These are phyloP conservation scores for Lactarius quietus DNA, from an alignment of 768 basidiomycete genomes.

Conservation along the genomic window DNA sequence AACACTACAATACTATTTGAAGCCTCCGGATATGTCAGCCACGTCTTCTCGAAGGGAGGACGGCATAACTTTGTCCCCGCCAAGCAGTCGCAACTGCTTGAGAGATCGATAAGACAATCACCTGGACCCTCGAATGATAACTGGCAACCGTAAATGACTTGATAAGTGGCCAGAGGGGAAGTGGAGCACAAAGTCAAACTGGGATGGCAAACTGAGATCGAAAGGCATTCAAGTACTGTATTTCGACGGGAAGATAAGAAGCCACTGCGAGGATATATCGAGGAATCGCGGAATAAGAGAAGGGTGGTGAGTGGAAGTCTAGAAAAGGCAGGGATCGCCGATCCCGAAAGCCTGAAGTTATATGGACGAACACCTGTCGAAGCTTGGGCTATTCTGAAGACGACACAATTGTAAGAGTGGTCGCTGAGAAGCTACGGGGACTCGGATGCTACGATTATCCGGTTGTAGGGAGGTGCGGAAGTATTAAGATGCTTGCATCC, in stretches of 20 bases:
- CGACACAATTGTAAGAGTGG: neutral
- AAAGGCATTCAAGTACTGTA: neutral
- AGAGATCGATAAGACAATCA: neutral
- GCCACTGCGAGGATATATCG: neutral
- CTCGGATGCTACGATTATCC: too few species aligned
- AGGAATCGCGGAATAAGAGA: neutral
- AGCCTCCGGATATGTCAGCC: too few species aligned
- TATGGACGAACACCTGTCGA: neutral
- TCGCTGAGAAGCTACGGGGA: too few species aligned
- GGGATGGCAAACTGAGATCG: neutral
- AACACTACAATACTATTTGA: neutral
- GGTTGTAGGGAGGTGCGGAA: neutral
- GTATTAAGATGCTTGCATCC: slow-evolving; percentile 1
- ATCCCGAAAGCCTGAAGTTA: neutral
- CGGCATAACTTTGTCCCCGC: neutral
- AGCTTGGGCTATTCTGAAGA: neutral
- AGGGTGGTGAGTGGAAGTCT: neutral
- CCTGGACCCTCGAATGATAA: neutral
- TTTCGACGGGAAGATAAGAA: neutral
- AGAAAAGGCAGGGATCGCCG: neutral
- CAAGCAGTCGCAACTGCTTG: neutral
- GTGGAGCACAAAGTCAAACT: neutral
- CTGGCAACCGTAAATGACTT: neutral
- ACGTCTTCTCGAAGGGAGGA: neutral
- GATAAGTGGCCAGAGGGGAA: neutral